Evolutionary conservation across 306 rosid species (phyloP).

Genomic region (Quercus rubra): DNA sequence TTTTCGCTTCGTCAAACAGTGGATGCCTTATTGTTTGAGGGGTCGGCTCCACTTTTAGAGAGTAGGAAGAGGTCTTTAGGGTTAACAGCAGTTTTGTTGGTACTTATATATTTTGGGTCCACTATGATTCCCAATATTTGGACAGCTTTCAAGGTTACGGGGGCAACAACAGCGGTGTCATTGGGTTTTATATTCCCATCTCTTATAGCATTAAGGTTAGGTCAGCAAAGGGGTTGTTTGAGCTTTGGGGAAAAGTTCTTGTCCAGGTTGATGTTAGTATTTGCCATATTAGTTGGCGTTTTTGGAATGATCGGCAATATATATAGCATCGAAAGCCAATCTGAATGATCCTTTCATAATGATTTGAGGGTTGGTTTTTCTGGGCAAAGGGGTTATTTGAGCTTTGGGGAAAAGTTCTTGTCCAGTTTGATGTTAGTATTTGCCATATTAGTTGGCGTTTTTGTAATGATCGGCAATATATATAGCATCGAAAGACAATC

Average conservation of each 20-base stretch:
- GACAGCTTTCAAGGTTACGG: conserved; percentile 94
- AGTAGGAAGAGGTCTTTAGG: conserved; percentile 72
- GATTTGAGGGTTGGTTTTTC: conserved; percentile 18
- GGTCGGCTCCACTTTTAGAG: conserved; percentile 71
- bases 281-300: conserved; percentile 64
- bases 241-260: conserved; percentile 48
- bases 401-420: conserved; percentile 42
- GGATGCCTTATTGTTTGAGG: conserved; percentile 63
- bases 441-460: conserved; percentile 62
- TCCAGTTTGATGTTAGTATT: conserved; percentile 69
- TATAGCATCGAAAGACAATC: conserved; percentile 60
- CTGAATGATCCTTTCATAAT: conserved; percentile 26
- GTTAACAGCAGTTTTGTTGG: conserved; percentile 68
- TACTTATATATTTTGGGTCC: conserved; percentile 77
- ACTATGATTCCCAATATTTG: conserved; percentile 95
- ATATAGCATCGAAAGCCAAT: conserved; percentile 56
- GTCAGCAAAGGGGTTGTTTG: conserved; percentile 44
- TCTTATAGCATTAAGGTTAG: conserved; percentile 61
- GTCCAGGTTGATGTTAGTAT: conserved; percentile 65
- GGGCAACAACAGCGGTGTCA: conserved; percentile 90
- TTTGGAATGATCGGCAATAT: conserved; percentile 75
- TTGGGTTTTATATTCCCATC: conserved; percentile 89
- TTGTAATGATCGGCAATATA: conserved; percentile 72
- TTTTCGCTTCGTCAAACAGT: conserved; percentile 85
- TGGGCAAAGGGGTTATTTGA: conserved; percentile 41